Conservation (phyloP, 2,329 filamentous ascomycete genomes). For the Alternaria longipes region DNA sequence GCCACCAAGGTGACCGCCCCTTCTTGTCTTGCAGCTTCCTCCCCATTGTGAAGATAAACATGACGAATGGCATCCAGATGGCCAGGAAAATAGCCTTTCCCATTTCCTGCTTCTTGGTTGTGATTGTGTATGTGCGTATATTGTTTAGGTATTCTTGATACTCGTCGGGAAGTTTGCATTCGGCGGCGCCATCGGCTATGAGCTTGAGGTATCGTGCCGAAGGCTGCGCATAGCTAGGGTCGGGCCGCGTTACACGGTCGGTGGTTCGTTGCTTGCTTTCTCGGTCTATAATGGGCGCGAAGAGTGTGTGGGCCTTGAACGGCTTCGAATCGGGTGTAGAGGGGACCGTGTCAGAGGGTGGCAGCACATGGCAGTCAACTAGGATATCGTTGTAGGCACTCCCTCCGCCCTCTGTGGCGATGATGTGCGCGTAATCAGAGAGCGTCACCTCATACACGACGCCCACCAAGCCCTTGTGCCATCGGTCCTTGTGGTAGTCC, state of each 20-base stretch:
- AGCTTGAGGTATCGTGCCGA: slow-evolving; percentile 85
- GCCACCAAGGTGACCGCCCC: slow-evolving; percentile 74
- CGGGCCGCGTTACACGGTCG: slow-evolving; percentile 66
- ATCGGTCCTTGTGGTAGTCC: slow-evolving; percentile 66
- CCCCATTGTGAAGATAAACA: slow-evolving; percentile 62
- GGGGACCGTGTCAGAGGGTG: slow-evolving; percentile 67
- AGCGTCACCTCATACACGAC: slow-evolving; percentile 94
- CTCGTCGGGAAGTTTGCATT: slow-evolving; percentile 79
- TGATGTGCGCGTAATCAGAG: slow-evolving; percentile 83
- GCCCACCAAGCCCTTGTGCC: slow-evolving; percentile 86
- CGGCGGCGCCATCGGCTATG: slow-evolving; percentile 78
- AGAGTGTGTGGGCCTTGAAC: slow-evolving; percentile 87
- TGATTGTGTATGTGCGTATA: slow-evolving; percentile 76
- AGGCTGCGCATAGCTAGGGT: slow-evolving; percentile 79
- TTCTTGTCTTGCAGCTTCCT: slow-evolving; percentile 68
- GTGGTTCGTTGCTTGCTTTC: slow-evolving; percentile 31
- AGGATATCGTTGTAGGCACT: slow-evolving; percentile 83
- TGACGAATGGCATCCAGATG: slow-evolving; percentile 67
- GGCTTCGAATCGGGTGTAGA: slow-evolving; percentile 67
- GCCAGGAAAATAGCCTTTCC: slow-evolving; percentile 71
- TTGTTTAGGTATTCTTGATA: slow-evolving; percentile 78
- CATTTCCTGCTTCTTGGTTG: slow-evolving; percentile 70
- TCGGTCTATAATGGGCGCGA: slow-evolving; percentile 63
- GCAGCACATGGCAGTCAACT: slow-evolving; percentile 78
- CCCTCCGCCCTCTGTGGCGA: slow-evolving; percentile 90